phyloP scores from a whole-genome alignment of 2,329 filamentous ascomycete genomes.

The Aureobasidium sp. region DNA sequence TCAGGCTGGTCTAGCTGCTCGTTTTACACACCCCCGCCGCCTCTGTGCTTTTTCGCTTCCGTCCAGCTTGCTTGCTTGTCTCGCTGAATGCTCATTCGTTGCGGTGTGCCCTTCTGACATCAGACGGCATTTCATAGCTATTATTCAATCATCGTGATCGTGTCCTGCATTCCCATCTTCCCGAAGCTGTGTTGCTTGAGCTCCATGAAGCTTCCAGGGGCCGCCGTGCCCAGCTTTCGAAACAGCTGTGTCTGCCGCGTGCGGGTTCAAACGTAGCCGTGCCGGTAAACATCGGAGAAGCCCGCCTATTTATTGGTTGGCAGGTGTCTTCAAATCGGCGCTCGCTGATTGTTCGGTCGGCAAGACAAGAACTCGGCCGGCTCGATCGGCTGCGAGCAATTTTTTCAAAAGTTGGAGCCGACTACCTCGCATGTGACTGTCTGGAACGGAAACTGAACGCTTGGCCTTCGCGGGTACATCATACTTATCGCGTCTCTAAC shows the following conservation, averaged over 20 bases:
- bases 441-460: background rate
- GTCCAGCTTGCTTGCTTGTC: conserved; percentile 5
- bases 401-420: conserved; percentile 12
- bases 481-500: too few species aligned
- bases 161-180: background rate
- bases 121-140: background rate
- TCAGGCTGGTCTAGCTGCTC: conserved; percentile 3
- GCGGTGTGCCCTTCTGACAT: background rate
- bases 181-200: background rate
- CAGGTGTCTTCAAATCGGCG: background rate
- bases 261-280: background rate
- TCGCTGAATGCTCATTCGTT: background rate
- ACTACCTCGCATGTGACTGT: background rate
- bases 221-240: background rate
- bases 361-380: conserved; percentile 3
- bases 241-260: background rate
- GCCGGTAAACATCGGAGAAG: conserved; percentile 7
- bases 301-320: conserved; percentile 3
- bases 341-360: conserved; percentile 11
- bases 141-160: background rate
- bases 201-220: background rate
- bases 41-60: conserved; percentile 11
- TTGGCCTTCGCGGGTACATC: background rate
- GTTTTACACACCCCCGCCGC: conserved; percentile 11
- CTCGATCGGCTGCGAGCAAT: conserved; percentile 3